Conservation (phyloP, 2,329 filamentous ascomycete species). For the Ceratocystis diversiconidia region DNA sequence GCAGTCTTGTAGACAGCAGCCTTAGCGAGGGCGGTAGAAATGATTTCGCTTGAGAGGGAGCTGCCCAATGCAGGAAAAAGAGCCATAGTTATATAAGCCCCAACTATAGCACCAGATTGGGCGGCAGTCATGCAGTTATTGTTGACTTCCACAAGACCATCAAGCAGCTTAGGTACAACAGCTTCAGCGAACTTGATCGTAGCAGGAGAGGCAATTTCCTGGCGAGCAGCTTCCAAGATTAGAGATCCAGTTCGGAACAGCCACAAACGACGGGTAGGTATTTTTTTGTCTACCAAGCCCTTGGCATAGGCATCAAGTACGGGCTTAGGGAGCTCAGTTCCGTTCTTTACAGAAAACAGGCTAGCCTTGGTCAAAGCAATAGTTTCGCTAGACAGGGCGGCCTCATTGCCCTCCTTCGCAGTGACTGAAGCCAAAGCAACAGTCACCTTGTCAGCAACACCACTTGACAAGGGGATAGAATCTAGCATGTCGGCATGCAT, state of each 20-base stretch:
- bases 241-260: constrained; percentile 58
- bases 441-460: constrained; percentile 52
- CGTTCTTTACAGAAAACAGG: constrained; percentile 45
- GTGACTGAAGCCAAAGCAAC: constrained; percentile 53
- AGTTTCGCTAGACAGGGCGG: constrained; percentile 63
- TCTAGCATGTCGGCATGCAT: constrained; percentile 70
- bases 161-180: constrained; percentile 41
- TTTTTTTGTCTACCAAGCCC: constrained; percentile 73
- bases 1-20: constrained; percentile 49
- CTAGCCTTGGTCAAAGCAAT: constrained; percentile 54
- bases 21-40: constrained; percentile 36
- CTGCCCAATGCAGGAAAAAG: constrained; percentile 43
- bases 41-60: constrained; percentile 39
- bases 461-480: constrained; percentile 43
- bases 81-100: constrained; percentile 59
- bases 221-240: constrained; percentile 34
- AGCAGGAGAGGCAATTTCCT: constrained; percentile 24
- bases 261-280: constrained; percentile 66
- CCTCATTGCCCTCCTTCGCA: constrained; percentile 78
- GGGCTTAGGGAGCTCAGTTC: constrained; percentile 47
- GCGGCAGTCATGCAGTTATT: constrained; percentile 65
- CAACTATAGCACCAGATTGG: constrained; percentile 69
- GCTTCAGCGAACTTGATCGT: constrained; percentile 35
- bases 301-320: constrained; percentile 61
- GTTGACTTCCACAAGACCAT: constrained; percentile 63